These are phyloP conservation scores for Aspergillus fijiensis DNA, from an alignment of 2,329 filamentous ascomycete species.

Conservation along the genomic window DNA sequence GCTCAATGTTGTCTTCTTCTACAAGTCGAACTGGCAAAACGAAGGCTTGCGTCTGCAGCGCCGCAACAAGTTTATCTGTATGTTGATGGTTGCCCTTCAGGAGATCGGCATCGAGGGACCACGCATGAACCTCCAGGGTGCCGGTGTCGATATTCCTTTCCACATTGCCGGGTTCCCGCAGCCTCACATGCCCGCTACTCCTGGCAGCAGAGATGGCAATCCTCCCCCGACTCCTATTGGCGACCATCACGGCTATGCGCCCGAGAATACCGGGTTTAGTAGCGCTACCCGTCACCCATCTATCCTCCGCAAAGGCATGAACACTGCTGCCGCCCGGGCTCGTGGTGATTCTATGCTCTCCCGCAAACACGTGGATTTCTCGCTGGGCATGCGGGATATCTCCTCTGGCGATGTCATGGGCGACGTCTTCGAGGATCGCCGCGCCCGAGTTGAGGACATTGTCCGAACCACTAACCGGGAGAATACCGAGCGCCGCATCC, in stretches of 20 bases:
- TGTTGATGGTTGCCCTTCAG: slow-evolving; percentile 82
- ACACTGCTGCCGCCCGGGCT: slow-evolving; percentile 45
- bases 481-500: slow-evolving; percentile 39
- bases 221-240: slow-evolving; percentile 33
- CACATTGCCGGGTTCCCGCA: slow-evolving; percentile 57
- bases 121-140: slow-evolving; percentile 68
- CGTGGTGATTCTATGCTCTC: slow-evolving; percentile 59
- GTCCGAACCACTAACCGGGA: slow-evolving; percentile 42
- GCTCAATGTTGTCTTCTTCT: slow-evolving; percentile 93
- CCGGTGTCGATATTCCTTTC: slow-evolving; percentile 65
- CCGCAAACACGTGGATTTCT: slow-evolving; percentile 69
- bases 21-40: slow-evolving; percentile 96
- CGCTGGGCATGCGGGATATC: slow-evolving; percentile 63
- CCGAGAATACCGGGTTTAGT: slow-evolving; percentile 34
- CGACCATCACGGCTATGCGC: slow-evolving; percentile 19
- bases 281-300: slow-evolving; percentile 44
- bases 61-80: slow-evolving; percentile 91
- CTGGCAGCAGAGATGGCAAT: slow-evolving; percentile 48
- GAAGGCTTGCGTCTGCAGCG: slow-evolving; percentile 84
- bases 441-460: slow-evolving; percentile 43
- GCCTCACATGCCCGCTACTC: slow-evolving; percentile 44
- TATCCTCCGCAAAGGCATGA: slow-evolving; percentile 55
- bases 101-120: slow-evolving; percentile 84
- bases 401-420: slow-evolving; percentile 59
- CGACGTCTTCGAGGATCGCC: slow-evolving; percentile 63